phyloP scores from a whole-genome alignment of 768 basidiomycete species.

The Suillus ampliporus region DNA sequence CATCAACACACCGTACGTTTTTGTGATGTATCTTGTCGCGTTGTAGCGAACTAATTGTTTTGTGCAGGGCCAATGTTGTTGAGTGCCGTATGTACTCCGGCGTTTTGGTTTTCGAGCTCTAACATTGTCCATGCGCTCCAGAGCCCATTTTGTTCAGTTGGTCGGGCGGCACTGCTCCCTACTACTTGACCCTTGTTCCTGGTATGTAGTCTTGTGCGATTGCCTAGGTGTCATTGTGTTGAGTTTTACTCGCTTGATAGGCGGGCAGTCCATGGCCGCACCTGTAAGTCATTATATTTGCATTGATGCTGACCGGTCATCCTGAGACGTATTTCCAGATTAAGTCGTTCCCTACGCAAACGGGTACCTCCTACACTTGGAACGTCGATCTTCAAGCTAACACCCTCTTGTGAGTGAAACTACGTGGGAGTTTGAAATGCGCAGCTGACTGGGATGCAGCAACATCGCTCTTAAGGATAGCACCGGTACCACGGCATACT shows the following conservation, averaged over 20 bases:
- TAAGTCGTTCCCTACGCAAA: conserved; percentile 54
- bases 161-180: conserved; percentile 58
- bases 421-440: not conserved
- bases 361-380: conserved; percentile 57
- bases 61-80: conserved; percentile 43
- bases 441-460: conserved; percentile 40
- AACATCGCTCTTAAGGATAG: conserved; percentile 62
- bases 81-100: conserved; percentile 53
- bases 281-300: conserved; percentile 46
- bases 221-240: not conserved
- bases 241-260: conserved; percentile 38
- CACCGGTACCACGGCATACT: conserved; percentile 58
- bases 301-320: conserved; percentile 15
- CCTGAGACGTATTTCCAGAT: conserved; percentile 47
- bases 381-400: conserved; percentile 50
- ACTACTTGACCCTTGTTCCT: conserved; percentile 64
- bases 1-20: conserved; percentile 74
- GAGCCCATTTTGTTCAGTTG: conserved; percentile 66
- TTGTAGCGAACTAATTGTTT: not conserved
- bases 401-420: conserved; percentile 51
- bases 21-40: conserved; percentile 12
- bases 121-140: conserved; percentile 30
- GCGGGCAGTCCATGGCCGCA: conserved; percentile 54
- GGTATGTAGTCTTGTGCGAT: conserved; percentile 44
- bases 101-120: not conserved